Evolutionary conservation across 1,139 yeast genomes (phyloP), one percentile per base, ranked within the genome.

Genomic region (Yamadazyma spencermartinsiae): DNA sequence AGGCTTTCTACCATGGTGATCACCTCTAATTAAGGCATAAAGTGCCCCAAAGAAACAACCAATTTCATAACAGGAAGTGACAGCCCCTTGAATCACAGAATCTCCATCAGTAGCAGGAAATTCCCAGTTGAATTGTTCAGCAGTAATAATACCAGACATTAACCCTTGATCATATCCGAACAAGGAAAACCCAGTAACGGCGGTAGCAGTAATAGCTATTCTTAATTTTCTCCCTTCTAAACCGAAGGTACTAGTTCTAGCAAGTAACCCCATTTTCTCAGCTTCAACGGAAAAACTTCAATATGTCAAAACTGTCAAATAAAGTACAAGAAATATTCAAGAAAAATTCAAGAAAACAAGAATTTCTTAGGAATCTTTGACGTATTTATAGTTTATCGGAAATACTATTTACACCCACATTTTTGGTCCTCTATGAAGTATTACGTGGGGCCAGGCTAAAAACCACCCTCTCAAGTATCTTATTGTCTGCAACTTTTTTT

Each of bases 131-230:
- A 83, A 83, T 49, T 78, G 73, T 0, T 60, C 63, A 41, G 84
- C 84, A 23, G 86, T 78, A 48, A 82, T 79, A 42, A 80, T 63
- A 57, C 86, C 85, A 16, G 85, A 76, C 86, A 82, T 80, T 41
- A 84, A 73, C 56, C 92, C 90, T 60, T 84, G 90, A 59, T 84
- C 89, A 52, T 82, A 82, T 47, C 92, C 92, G 57, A 84, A 84
- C 19, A 63, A 50, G 26, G 84, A 74, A 60, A 83, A 83, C 6
- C 86, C 88, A 35, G 76, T 69, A 36, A 80, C 80, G 34, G 87
- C 80, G 21, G 77, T 65, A 14, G 71, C 44, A 1, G 88, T 80
- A 43, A 82, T 69, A 17, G 73, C 66, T 16, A 50, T 53, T 51
- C 71, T 56, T 38, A 67, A 60, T 19, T 55, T 45, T 46, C 61